These are phyloP conservation scores for Aspergillus sclerotioniger DNA, from an alignment of 495 filamentous ascomycete species.

Conservation along the genomic window DNA sequence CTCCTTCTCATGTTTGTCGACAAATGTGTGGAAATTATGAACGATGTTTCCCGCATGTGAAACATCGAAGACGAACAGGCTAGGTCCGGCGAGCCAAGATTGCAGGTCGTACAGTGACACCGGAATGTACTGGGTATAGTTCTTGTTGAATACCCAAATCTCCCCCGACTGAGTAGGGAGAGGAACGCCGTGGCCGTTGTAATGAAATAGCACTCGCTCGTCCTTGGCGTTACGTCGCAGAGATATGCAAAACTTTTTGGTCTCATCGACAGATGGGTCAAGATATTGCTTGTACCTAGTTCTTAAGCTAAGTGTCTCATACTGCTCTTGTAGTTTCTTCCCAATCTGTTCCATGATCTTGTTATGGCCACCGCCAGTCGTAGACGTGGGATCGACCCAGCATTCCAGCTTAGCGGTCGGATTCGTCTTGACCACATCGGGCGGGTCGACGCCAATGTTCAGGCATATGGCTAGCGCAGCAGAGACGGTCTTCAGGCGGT, in stretches of 20 bases:
- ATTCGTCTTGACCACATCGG: slow-evolving; percentile 91
- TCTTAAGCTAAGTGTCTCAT: slow-evolving; percentile 88
- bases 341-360: slow-evolving; percentile 94
- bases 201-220: slow-evolving; percentile 92
- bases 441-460: slow-evolving; percentile 96
- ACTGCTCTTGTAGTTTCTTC: slow-evolving; percentile 90
- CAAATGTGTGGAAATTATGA: slow-evolving; percentile 87
- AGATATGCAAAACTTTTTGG: slow-evolving; percentile 89
- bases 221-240: slow-evolving; percentile 90
- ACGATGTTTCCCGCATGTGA: slow-evolving; percentile 95
- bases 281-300: slow-evolving; percentile 96
- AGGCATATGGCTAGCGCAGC: slow-evolving; percentile 91
- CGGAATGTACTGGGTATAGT: slow-evolving; percentile 98
- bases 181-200: slow-evolving; percentile 98
- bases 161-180: slow-evolving; percentile 94
- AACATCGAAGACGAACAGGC: slow-evolving; percentile 96
- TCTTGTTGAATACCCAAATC: slow-evolving; percentile 99
- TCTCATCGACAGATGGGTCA: slow-evolving; percentile 95
- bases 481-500: slow-evolving; percentile 93
- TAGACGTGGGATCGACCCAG: slow-evolving; percentile 88
- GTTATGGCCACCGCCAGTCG: slow-evolving; percentile 60
- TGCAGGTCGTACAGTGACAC: slow-evolving; percentile 95
- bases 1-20: slow-evolving; percentile 88
- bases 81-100: slow-evolving; percentile 91
- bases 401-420: slow-evolving; percentile 92